phyloP scores from a whole-genome alignment of 176 grass and related monocot species.

The Eragrostis nindensis region DNA sequence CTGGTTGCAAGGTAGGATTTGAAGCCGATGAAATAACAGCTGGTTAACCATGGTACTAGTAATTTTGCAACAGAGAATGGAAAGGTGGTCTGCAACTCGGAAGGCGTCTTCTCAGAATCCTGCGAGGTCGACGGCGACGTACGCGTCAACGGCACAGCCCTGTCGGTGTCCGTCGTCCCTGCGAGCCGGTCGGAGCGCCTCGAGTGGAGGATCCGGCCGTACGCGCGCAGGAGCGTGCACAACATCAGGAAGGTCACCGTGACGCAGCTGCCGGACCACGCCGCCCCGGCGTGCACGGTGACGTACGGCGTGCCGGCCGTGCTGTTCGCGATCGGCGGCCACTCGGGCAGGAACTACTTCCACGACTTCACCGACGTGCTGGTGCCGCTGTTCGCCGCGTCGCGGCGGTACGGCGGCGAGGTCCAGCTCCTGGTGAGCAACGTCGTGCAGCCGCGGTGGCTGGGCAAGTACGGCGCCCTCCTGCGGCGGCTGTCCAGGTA shows the following conservation, averaged over 20 bases:
- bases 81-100: background rate
- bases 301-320: constrained; percentile 44
- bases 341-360: constrained; percentile 59
- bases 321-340: constrained; percentile 60
- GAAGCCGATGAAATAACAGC: background rate
- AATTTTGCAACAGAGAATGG: background rate
- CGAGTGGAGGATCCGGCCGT: constrained; percentile 6
- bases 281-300: constrained; percentile 37
- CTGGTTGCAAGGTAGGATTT: background rate
- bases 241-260: background rate
- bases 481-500: constrained; percentile 6
- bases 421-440: constrained; percentile 68
- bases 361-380: constrained; percentile 88
- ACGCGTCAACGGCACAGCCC: background rate
- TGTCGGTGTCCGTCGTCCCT: background rate
- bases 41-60: background rate
- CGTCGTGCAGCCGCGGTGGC: too few species aligned
- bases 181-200: background rate
- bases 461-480: background rate
- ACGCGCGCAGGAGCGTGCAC: background rate
- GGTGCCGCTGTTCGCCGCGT: constrained; percentile 79
- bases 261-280: background rate
- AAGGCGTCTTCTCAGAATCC: background rate
- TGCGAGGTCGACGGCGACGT: constrained; percentile 22
- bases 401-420: constrained; percentile 68